Evolutionary conservation across 2,329 filamentous ascomycete species (phyloP), one percentile per base, ranked within the genome.

Genomic region (Aspergillus fischeri): DNA sequence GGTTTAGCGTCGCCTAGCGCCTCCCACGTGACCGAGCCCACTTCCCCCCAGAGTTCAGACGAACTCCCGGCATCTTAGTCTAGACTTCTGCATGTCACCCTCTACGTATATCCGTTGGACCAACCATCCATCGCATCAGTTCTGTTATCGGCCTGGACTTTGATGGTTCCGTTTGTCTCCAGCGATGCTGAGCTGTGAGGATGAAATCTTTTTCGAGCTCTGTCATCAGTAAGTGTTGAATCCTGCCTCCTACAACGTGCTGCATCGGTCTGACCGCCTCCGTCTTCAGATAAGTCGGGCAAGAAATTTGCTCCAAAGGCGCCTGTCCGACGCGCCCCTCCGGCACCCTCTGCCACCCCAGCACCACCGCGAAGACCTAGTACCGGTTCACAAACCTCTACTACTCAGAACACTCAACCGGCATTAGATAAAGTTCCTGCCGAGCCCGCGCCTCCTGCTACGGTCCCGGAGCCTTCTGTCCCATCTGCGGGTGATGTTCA

Each of bases 241-340:
- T 51, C 24, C 29, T 21, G 1, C 49, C 28, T 27, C 10, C n/a
- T 29, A 32, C 27, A n/a, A 35, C 29, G 27, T 10, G 38, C 54
- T 6, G 27, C 48, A 48, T 45, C 48, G 42, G 42, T 52, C 61
- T 63, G 49, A 65, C 49, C 35, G 8, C 48, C 38, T 32, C 49
- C 55, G 28, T 53, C 52, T 41, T 60, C 57, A 76, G 80, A 75
- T 65, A 87, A 89, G 79, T 87, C 88, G 76, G 81, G 87, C 73
- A 89, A 89, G 76, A 89, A 90, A 75, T 90, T 91, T 77, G 89
- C 89, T 71, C 88, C 88, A 48, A 91, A 89, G 76, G 83, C 83
- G 62, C 84, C 83, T 35, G 78, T 80, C 62, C 83, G 86, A 67
- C 79, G 81, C 57, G 77, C 80, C 60, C 77, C 78, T 61, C 75